These are phyloP conservation scores for Waitea zeae DNA, from an alignment of 1,284 basidiomycete species.

Conservation along the genomic window DNA sequence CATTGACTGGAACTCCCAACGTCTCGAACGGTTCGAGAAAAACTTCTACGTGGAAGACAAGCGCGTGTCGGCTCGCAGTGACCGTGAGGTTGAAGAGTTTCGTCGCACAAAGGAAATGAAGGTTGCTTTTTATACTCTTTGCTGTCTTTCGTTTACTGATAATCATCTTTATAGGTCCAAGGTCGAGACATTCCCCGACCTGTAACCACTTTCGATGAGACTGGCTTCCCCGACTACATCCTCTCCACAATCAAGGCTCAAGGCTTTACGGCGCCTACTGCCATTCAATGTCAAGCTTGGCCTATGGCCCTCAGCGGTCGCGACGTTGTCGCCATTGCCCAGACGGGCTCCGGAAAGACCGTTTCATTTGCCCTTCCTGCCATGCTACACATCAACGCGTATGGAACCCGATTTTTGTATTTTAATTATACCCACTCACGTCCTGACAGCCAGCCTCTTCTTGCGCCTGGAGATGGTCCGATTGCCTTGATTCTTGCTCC, in stretches of 20 bases:
- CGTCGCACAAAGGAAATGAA: conserved; percentile 77
- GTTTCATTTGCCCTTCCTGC: conserved; percentile 96
- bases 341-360: conserved; percentile 94
- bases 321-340: conserved; percentile 93
- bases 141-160: conserved; percentile 4
- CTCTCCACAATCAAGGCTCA: conserved; percentile 86
- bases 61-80: conserved; percentile 61
- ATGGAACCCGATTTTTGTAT: conserved; percentile 13
- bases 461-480: conserved; percentile 89
- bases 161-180: conserved; percentile 45
- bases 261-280: conserved; percentile 79
- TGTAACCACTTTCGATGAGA: conserved; percentile 85
- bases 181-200: conserved; percentile 83
- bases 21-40: conserved; percentile 79
- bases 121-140: conserved; percentile 20
- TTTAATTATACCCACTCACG: conserved; percentile 5
- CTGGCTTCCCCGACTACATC: conserved; percentile 92
- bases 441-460: conserved; percentile 67
- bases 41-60: conserved; percentile 97
- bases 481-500: conserved; percentile 95
- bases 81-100: conserved; percentile 83
- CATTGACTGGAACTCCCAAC: conserved; percentile 71
- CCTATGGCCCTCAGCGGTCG: conserved; percentile 91
- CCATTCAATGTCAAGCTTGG: conserved; percentile 98
- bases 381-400: conserved; percentile 99